Evolutionary conservation across 78 protist genomes (phyloP), one percentile per base, ranked within the genome.

Genomic region (Andalucia godoyi): DNA sequence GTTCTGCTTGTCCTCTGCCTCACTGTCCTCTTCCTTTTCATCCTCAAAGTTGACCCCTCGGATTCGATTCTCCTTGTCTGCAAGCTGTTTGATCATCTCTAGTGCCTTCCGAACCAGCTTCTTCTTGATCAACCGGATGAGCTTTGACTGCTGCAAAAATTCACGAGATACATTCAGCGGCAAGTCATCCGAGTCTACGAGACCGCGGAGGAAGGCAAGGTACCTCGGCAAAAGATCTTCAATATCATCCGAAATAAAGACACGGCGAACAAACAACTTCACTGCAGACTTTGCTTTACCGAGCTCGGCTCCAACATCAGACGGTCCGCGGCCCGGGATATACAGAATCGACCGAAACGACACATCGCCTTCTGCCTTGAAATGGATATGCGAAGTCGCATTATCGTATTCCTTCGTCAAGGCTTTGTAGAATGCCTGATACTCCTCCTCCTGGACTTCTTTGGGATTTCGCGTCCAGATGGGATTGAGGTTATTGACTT

Each of bases 111-210:
- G 53, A 32, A 63, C 77, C 33, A 97, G 66, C 73, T 80, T 89
- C 81, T 81, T 80, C 70, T 76, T 72, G 83, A 97, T 94, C 59
- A 70, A 52, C 29, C 55, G 57, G 64, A 90, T 41, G 49, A 58
- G 30, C 34, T 57, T 43, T 82, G 36, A 40, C 65, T 89, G 78
- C 80, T 95, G 99, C 34, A 95, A 85, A 45, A 79, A 84, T 75
- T 97, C 99, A 18, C 99, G 89, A 29, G 95, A 86, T 2, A 97
- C 96, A 77, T 97, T 92, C 51, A 97, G 82, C 46, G 99, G 98
- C 36, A 97, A 64, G 62, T 91, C 97, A 47, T 97, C 99, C 12
- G 94, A 72, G 64, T 96, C 99, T 29, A 97, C 93, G 27, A 97
- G 77, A 36, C 99, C 99, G 33, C 66, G 65, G 57, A 97, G 39